Percentiles rank a stretch among this genome's conserved stretches.
These are phyloP conservation scores for Xylariaceae sp. DNA, from an alignment of 2,329 filamentous ascomycete genomes.

Conservation along the genomic window DNA sequence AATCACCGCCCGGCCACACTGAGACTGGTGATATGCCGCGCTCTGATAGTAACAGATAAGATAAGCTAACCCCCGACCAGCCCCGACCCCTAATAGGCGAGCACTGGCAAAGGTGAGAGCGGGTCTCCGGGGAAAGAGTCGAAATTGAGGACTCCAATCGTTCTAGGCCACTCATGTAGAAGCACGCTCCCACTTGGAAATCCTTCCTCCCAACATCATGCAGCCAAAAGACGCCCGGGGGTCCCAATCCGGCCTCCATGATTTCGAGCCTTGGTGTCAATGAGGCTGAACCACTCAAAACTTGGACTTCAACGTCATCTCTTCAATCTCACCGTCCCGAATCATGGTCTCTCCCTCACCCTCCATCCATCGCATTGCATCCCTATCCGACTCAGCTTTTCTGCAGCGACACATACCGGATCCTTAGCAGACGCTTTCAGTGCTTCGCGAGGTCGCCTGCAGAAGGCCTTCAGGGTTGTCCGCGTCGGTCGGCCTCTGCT, in stretches of 20 bases:
- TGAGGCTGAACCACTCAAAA: slow-evolving; percentile 24
- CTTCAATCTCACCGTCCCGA: slow-evolving; percentile 9
- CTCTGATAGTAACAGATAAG: slow-evolving; percentile 11
- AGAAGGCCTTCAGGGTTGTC: background rate
- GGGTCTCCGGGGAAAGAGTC: background rate
- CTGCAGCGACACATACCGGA: background rate
- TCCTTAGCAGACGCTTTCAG: background rate
- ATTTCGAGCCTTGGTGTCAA: slow-evolving; percentile 9
- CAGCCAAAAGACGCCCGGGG: slow-evolving; percentile 5
- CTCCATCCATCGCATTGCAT: background rate
- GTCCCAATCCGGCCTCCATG: slow-evolving; percentile 12
- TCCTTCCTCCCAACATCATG: slow-evolving; percentile 1
- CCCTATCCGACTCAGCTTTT: slow-evolving; percentile 1
- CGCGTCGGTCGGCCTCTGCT: too few species aligned
- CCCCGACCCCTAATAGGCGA: too few species aligned
- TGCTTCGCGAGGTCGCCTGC: slow-evolving; percentile 9
- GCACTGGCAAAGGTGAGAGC: too few species aligned
- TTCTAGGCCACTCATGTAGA: background rate
- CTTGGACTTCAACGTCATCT: slow-evolving; percentile 22
- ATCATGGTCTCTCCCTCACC: slow-evolving; percentile 9
- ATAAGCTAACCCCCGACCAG: slow-evolving; percentile 5
- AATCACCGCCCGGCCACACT: background rate
- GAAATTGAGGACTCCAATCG: slow-evolving; percentile 20
- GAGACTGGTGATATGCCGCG: background rate
- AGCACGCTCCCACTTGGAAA: background rate